Conservation (phyloP, 495 filamentous ascomycete genomes). For the Neurospora africana region DNA sequence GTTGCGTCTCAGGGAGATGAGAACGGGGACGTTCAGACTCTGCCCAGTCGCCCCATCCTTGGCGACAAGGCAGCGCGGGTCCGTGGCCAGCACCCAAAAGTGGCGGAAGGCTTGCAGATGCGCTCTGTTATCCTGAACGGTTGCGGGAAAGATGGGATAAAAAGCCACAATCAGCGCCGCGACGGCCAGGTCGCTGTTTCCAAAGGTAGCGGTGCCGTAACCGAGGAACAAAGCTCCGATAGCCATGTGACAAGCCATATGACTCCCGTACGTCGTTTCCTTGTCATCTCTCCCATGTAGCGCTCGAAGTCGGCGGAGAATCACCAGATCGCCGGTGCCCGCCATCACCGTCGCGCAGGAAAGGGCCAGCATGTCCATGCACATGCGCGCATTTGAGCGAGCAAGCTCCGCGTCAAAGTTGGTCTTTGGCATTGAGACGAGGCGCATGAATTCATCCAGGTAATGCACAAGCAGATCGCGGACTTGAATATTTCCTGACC, state of each 20-base stretch:
- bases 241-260: constrained; percentile 85
- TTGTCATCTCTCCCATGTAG: constrained; percentile 80
- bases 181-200: constrained; percentile 77
- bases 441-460: constrained; percentile 76
- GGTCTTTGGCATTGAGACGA: constrained; percentile 52
- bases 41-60: constrained; percentile 75
- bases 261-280: constrained; percentile 83
- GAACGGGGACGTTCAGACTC: constrained; percentile 63
- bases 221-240: constrained; percentile 86
- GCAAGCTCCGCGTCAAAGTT: constrained; percentile 77
- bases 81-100: constrained; percentile 91
- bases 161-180: constrained; percentile 83
- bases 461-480: constrained; percentile 76
- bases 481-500: constrained; percentile 60
- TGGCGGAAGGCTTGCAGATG: constrained; percentile 96
- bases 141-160: constrained; percentile 83
- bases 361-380: constrained; percentile 75
- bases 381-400: constrained; percentile 74
- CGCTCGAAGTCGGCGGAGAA: constrained; percentile 81
- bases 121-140: constrained; percentile 82
- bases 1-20: constrained; percentile 24
- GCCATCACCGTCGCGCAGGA: constrained; percentile 86
- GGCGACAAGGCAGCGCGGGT: constrained; percentile 75
- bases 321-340: constrained; percentile 76
- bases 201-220: constrained; percentile 82